Base-by-base conservation (phyloP, 306 rosid genomes). In the Trifolium fragiferum region DNA sequence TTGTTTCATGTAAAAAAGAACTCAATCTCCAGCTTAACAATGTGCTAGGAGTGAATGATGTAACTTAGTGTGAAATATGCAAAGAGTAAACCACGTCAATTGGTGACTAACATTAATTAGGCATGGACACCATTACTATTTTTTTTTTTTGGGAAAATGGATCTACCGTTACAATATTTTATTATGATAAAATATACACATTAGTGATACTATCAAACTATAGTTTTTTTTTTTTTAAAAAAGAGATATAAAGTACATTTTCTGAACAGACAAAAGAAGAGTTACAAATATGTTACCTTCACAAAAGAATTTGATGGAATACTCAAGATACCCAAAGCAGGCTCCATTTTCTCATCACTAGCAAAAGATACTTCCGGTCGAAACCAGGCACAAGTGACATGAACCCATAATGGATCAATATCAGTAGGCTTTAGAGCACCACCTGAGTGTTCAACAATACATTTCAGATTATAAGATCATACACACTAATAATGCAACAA, bases 401-500 rank as follows among this genome's bases (percentile, higher is more conserved):
- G 98, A 77, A 92, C 96, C 98, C 98, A 90, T 79, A 92, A 82
- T 46, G 89, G 78, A 71, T 86, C 89, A 35, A 89, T 84, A 83
- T 92, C 92, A 12, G 98, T 90, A 41, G 98, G 98, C 86, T 92
- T 92, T 71, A 92, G 70, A 72, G 98, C 98, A 76, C 98, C 98
- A 47, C 98, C 98, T 92, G 82, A 53, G 65, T 62, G 43, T 61
- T 57, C 53, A 46, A 81, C 54, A 74, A 73, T 65, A 71, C 37
- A 41, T 27, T 44, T 80, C 46, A 82, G 72, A 72, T 49, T 53
- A 25, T 27, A 50, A 76, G 72, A 66, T 51, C 58, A 57, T 69
- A 82, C 49, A 66, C 44, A 66, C 66, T 44, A 63, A 77, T 32
- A 61, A 66, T 67, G 35, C 35, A 60, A 73, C 4, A 9, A 57